Conservation (phyloP, 805 yeast species). For the Scheffersomyces lignosus region DNA sequence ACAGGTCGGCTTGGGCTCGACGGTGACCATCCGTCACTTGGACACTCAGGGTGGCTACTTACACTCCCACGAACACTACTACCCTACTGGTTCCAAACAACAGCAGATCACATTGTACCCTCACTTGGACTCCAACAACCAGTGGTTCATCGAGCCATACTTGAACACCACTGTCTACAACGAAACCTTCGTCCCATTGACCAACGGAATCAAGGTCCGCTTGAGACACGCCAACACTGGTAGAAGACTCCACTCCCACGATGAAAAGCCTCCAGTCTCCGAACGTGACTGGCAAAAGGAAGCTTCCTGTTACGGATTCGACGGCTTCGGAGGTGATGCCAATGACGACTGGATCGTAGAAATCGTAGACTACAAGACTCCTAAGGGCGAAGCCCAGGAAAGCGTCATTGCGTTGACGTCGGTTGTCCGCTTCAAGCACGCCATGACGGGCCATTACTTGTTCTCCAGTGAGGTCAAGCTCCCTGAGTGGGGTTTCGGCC, state of each 20-base stretch:
- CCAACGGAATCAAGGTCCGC: slow-evolving; percentile 70
- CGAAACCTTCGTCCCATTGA: slow-evolving; percentile 58
- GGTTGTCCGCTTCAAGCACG: slow-evolving; percentile 72
- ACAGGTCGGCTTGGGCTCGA: slow-evolving; percentile 73
- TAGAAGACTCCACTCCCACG: slow-evolving; percentile 79
- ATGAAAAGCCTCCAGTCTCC: slow-evolving; percentile 75
- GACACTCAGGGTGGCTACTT: slow-evolving; percentile 78
- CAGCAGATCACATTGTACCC: slow-evolving; percentile 83
- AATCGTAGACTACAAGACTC: slow-evolving; percentile 56
- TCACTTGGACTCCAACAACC: slow-evolving; percentile 71
- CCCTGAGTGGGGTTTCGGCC: slow-evolving; percentile 83
- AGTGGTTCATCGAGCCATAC: slow-evolving; percentile 70
- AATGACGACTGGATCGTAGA: slow-evolving; percentile 82
- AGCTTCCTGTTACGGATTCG: slow-evolving; percentile 72
- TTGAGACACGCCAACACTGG: slow-evolving; percentile 57
- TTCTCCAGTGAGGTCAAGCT: slow-evolving; percentile 74
- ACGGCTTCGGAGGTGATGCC: slow-evolving; percentile 78
- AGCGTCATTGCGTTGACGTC: slow-evolving; percentile 66
- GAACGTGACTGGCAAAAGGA: slow-evolving; percentile 85
- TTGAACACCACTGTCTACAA: slow-evolving; percentile 54
- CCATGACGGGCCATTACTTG: slow-evolving; percentile 74
- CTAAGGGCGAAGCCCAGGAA: slow-evolving; percentile 51
- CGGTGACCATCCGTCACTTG: slow-evolving; percentile 64
- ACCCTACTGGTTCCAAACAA: slow-evolving; percentile 79
- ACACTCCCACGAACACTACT: slow-evolving; percentile 73